Base-by-base conservation (phyloP, 176 grass and related monocot genomes). In the Hordeum vulgare region DNA sequence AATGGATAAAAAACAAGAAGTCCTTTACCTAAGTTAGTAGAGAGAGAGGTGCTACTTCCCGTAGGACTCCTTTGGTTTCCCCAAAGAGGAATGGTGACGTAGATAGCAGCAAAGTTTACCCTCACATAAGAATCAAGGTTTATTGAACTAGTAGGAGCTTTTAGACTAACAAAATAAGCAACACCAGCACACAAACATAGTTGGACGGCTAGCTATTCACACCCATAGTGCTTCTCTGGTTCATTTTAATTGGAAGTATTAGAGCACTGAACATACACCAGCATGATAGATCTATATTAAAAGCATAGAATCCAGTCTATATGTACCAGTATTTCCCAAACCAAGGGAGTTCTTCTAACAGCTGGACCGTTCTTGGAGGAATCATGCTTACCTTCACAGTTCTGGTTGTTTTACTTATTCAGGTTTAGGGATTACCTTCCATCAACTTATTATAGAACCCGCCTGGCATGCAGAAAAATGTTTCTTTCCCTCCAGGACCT, bases 181-280 rank as follows among this genome's bases (percentile, higher is more conserved):
- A n/a, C n/a, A n/a, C n/a, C n/a, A n/a, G n/a, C n/a, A n/a, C n/a
- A 95, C 93, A 18, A 93, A 95, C 81, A 98, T 91, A 95, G 96
- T 98, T 44, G 96, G 96, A 65, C 93, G 93, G 96, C 86, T 95
- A 76, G 96, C 86, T 95, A 76, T 98, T 98, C 83, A 89, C 96
- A 58, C 96, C 96, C 8, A 62, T 98, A 69, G 96, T 98, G 24
- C 90, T 98, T 36, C 76, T 98, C 58, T 98, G 93, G 92, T 95
- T 98, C 83, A 80, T 84, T 84, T 47, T 95, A 54, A 98, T 98
- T 71, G 96, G 96, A 76, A 83, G 89, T 71, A 85, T 95, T 0
- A 93, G 96, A 60, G 96, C 90, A 78, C 13, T 93, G 37, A 98
- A 98, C 82, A 92, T 98, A 86, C 85, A 88, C 76, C 95, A 91